Percentiles rank a stretch among this genome's conserved stretches.
Evolutionary conservation across 805 yeast species (phyloP).

Genomic region (Wickerhamiella qilinensis): DNA sequence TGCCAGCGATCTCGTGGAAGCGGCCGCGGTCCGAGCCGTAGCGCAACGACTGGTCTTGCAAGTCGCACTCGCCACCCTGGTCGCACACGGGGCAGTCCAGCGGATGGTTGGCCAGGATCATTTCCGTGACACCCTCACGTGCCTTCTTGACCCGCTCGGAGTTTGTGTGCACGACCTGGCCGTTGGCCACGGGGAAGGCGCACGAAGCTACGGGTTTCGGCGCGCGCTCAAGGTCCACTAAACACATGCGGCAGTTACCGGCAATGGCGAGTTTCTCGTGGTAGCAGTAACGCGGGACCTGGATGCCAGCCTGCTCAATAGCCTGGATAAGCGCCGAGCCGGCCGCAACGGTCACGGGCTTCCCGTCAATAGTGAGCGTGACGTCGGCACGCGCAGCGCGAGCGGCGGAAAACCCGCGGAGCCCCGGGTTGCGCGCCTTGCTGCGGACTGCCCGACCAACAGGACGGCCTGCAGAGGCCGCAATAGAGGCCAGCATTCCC

Average conservation of each 20-base stretch:
- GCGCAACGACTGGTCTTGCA: slow-evolving; percentile 73
- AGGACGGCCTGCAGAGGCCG: neutral
- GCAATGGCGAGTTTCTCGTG: slow-evolving; percentile 84
- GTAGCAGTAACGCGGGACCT: slow-evolving; percentile 79
- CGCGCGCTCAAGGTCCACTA: slow-evolving; percentile 76
- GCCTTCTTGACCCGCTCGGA: slow-evolving; percentile 65
- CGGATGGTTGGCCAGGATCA: slow-evolving; percentile 77
- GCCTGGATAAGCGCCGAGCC: slow-evolving; percentile 84
- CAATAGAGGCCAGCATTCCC: neutral
- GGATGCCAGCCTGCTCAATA: slow-evolving; percentile 78
- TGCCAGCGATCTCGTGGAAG: slow-evolving; percentile 64
- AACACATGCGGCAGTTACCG: slow-evolving; percentile 87
- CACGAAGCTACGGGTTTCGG: slow-evolving; percentile 84
- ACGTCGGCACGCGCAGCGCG: slow-evolving; percentile 27
- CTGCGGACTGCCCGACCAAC: neutral
- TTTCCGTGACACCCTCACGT: slow-evolving; percentile 82
- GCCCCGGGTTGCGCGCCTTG: neutral
- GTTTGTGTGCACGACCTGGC: slow-evolving; percentile 74
- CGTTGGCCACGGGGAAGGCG: slow-evolving; percentile 81
- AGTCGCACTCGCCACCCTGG: slow-evolving; percentile 90
- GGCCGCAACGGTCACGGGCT: slow-evolving; percentile 61
- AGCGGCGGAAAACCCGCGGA: neutral
- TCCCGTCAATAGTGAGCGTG: slow-evolving; percentile 45
- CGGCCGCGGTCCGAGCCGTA: slow-evolving; percentile 81
- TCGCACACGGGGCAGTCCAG: slow-evolving; percentile 86